Evolutionary conservation across 179 eudicot species (phyloP), one percentile per base, ranked within the genome.

Genomic region (Spinacia oleracea): DNA sequence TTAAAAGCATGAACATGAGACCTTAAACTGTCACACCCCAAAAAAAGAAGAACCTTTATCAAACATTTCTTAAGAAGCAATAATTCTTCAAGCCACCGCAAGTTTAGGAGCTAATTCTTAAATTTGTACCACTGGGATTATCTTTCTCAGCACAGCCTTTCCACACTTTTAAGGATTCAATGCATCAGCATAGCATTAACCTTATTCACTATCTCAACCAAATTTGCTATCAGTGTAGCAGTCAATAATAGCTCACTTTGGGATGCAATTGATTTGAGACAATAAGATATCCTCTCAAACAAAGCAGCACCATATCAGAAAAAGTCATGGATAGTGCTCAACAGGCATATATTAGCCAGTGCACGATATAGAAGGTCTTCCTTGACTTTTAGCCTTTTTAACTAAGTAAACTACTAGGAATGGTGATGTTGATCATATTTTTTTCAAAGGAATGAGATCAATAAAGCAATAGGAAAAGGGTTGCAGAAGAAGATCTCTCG

Each of bases 191-290:
- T 60, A 27, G 18, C 34, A 29, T 60, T 15, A 25, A 25, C 60
- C 8, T 7, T 10, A 20, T 56, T 56, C 25, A 1, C 25, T 9
- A 1, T 15, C 40, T 31, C 42, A 65, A 34, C 8, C 42, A 34
- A 38, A 38, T 38, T 38, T 6, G 40, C 40, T 65, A 16, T 16
- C 60, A 10, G 8, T 18, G 60, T 56, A 25, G 35, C 66, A 60
- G 66, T 60, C 16, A 4, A 25, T 14, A 4, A 25, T 25, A 60
- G 66, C 35, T 12, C 15, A 25, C 6, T 60, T 29, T 60, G 66
- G 7, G 66, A 53, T 20, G n/a, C 58, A 20, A 20, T 53, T 53
- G 58, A 16, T 53, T 70, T 70, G 74, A 45, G 74, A 70, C 55
- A 46, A 25, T 21, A 40, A 15, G 10, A 40, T 10, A 23, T 23